Base-by-base conservation (phyloP, 495 filamentous ascomycete genomes). In the Aspergillus steynii region DNA sequence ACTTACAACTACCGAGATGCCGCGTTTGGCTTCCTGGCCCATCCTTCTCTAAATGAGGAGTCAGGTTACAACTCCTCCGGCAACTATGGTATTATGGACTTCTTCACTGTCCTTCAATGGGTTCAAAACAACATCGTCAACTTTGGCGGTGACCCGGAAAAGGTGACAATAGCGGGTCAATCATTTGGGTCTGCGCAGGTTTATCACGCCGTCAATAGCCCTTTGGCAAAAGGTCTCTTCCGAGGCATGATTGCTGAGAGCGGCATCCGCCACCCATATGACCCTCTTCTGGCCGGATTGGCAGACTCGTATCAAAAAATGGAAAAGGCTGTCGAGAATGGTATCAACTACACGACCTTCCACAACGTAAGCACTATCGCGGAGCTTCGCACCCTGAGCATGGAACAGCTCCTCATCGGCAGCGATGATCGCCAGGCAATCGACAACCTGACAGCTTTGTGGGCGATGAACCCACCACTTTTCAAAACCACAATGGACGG, bases 1-100 rank as follows among this genome's bases (percentile, higher is more conserved):
- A 86, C 83, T 62, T 86, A 90, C 77, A 91, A 90, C 66, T 88
- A 88, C 61, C 83, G 89, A 14, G 86, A 90, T 14, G 87, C 87
- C 5, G 74, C 85, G 0, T 88, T 83, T 65, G 89, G 89, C 0
- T 90, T 87, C 60, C 78, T 91, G 0, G 86, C 89, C 2, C 81
- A 83, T 56, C 75, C 84, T 6, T 77, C 84, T 28, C 74, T 90
- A 31, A 74, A 79, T 53, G 65, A 61, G 4, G 71, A 73, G 49
- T 65, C 60, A 26, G 74, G 69, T 26, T 70, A 81, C 63, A 79
- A 80, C 27, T 79, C 82, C 48, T 73, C 88, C n/a, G 69, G 69
- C n/a, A 72, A 68, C 55, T 69, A 67, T 49, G 71, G 66, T 25
- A 29, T 71, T 5, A 61, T 69, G 8, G 68, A 73, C 50, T 64